Evolutionary conservation across 1,284 basidiomycete genomes (phyloP), one percentile per base, ranked within the genome.

Genomic region (Puccinia coronata): DNA sequence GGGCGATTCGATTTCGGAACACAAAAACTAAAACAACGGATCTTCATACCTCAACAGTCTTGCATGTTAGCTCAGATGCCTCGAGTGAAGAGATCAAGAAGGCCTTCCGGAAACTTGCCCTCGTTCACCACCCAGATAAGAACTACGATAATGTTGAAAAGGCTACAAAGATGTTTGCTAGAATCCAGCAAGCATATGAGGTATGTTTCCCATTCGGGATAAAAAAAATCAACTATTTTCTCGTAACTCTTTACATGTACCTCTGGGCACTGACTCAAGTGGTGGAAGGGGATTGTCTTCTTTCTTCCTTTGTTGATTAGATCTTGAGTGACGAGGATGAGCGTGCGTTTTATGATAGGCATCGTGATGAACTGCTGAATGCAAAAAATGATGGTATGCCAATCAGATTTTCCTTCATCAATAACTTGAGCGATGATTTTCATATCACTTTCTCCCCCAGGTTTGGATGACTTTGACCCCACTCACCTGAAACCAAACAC

Each of bases 151-250:
- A 95, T 84, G 87, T 93, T 4, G 94, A 97, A 83, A 93, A 91
- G 61, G 92, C 97, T 0, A 98, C 95, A 0, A 89, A 92, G 84
- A 90, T 92, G 31, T 99, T 99, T 86, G 92, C 95, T 16, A 88
- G 91, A 65, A 87, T 99, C 20, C 96, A 98, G 84, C 93, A 96
- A 84, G 96, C 96, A 0, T 98, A 98, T 85, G 96, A 98, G 89
- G 95, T 92, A 82, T 85, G 72, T 43, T n/a, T 57, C 36, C 41
- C 63, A 43, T 67, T 20, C 55, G n/a, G 18, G 25, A 57, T 31
- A 16, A 43, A 28, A 25, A 1, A 1, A 23, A 9, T n/a, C 41
- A 11, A 31, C 65, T 34, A 28, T 55, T 73, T 31, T 47, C 18
- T 20, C n/a, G n/a, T n/a, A n/a, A 47, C 43, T 47, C 9, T 47